Evolutionary conservation across 345 rosid genomes (phyloP), one percentile per base, ranked within the genome.

Genomic region (Populus nigra): DNA sequence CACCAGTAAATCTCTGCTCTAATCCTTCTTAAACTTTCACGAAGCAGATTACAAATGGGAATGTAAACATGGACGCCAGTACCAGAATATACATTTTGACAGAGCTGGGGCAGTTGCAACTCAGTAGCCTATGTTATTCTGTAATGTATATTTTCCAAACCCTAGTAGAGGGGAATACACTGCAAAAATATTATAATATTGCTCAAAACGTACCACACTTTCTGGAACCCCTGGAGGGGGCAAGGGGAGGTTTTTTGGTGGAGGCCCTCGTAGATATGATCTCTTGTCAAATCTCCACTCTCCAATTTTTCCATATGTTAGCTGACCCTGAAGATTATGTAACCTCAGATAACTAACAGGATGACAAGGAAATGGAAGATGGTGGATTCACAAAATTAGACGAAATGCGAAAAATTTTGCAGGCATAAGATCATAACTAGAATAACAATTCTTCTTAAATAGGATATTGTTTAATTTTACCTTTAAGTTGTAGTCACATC

Each of bases 241-340:
- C 86, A 93, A 75, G 20, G 96, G 63, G 47, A 91, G 84, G 82
- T 95, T 95, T 81, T 78, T 88, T 0, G 93, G 94, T 2, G 89
- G 95, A 75, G 97, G 96, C 45, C 91, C 90, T 7, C 79, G 83
- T 22, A 90, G 87, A 85, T 87, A 84, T 7, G 94, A 85, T 93
- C 99, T 92, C 90, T 95, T 93, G 88, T 95, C 98, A 50, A 95
- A 95, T 72, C 94, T 85, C 98, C 98, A 95, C 83, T 93, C 94
- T 22, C 99, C 99, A 65, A 86, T 85, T 88, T 87, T 88, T 22
- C 96, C 98, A 88, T 90, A 93, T 61, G 90, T 91, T 80, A 92
- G 87, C 83, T 92, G 90, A 8, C 97, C 98, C 99, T 95, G 84
- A 22, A 74, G 15, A 67, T 53, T 7, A 16, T 3, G 22, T 65